These are phyloP conservation scores for Suillus subalutaceus DNA, from an alignment of 768 basidiomycete species.

Conservation along the genomic window DNA sequence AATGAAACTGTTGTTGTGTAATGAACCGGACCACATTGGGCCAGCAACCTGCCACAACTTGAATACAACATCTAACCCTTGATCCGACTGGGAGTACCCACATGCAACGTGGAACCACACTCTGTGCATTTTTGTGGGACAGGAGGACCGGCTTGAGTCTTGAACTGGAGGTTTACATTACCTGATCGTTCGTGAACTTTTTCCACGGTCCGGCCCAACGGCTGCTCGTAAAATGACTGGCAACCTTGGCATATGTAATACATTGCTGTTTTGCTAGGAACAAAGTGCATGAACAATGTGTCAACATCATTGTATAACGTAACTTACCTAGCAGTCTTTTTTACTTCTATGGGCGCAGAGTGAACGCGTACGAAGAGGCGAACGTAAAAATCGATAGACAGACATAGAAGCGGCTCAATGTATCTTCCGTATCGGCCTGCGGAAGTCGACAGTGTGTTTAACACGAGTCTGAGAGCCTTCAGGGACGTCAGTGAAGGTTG, in stretches of 20 bases:
- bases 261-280: conserved; percentile 75
- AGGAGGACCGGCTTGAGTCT: conserved; percentile 70
- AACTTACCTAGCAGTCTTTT: conserved; percentile 74
- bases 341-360: conserved; percentile 79
- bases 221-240: conserved; percentile 81
- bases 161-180: conserved; percentile 65
- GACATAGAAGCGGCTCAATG: conserved; percentile 84
- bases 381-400: conserved; percentile 98
- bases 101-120: conserved; percentile 78
- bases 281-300: conserved; percentile 11
- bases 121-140: conserved; percentile 74
- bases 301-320: neutral
- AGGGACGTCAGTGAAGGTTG: conserved; percentile 10
- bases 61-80: neutral
- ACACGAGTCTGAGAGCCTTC: conserved; percentile 89
- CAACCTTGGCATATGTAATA: conserved; percentile 88
- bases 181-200: conserved; percentile 59
- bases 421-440: conserved; percentile 92
- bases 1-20: conserved; percentile 81
- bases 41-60: conserved; percentile 68
- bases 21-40: conserved; percentile 93
- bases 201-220: conserved; percentile 75
- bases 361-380: conserved; percentile 85
- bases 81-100: conserved; percentile 36
- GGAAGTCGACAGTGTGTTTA: conserved; percentile 82